Conservation (phyloP, 2,329 filamentous ascomycete genomes). For the Emericellopsis cladophorae region DNA sequence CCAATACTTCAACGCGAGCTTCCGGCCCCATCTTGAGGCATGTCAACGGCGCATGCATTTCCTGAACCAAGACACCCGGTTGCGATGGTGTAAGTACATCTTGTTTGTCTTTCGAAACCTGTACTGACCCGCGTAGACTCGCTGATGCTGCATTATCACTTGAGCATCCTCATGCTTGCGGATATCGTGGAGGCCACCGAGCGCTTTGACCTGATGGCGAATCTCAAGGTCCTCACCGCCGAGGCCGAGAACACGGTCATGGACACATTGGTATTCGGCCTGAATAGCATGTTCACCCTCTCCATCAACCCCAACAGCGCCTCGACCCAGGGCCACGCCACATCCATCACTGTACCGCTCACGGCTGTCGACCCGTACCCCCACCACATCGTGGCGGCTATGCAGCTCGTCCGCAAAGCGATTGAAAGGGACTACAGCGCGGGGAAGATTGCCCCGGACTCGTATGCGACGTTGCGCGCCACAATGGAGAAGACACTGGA, state of each 20-base stretch:
- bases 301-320: background rate
- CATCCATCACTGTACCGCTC: constrained; percentile 11
- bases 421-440: constrained; percentile 13
- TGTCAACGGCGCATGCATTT: constrained; percentile 18
- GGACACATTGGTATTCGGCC: constrained; percentile 16
- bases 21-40: constrained; percentile 13
- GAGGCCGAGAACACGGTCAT: constrained; percentile 17
- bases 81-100: constrained; percentile 16
- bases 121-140: constrained; percentile 9
- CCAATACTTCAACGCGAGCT: constrained; percentile 13
- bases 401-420: constrained; percentile 15
- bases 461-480: constrained; percentile 11
- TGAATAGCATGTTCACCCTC: constrained; percentile 13
- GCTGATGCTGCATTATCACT: constrained; percentile 18
- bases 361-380: constrained; percentile 19
- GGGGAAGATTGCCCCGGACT: constrained; percentile 12
- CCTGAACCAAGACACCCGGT: constrained; percentile 14
- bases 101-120: background rate
- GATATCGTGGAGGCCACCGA: constrained; percentile 16
- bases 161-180: constrained; percentile 16
- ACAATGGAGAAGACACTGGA: constrained; percentile 13
- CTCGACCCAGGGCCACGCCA: background rate
- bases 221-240: constrained; percentile 9
- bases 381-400: constrained; percentile 16
- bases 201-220: constrained; percentile 11